phyloP scores from a whole-genome alignment of 1,284 basidiomycete genomes.

The Papiliotrema flavescens region DNA sequence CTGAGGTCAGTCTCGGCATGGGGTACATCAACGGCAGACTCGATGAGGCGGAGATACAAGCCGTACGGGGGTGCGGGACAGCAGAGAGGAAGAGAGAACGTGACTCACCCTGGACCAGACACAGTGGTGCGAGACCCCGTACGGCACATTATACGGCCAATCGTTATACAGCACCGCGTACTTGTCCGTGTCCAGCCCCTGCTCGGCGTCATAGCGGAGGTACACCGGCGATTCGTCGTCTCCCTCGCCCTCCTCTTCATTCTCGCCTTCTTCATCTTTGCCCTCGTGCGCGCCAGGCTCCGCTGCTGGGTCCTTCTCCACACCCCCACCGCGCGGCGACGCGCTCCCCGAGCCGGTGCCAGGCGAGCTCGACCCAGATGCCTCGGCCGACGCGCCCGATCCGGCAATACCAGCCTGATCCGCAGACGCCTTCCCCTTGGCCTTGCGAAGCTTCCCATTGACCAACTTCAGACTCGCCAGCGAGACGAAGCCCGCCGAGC shows the following conservation, averaged over 20 bases:
- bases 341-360: too few species aligned
- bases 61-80: background rate
- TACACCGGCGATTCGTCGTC: conserved; percentile 26
- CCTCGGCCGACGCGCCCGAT: background rate
- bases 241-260: conserved; percentile 7
- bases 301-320: too few species aligned
- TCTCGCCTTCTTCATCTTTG: background rate
- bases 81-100: background rate
- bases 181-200: conserved; percentile 30
- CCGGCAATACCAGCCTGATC: too few species aligned
- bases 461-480: conserved; percentile 16
- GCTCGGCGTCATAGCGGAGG: conserved; percentile 23
- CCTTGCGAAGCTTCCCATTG: conserved; percentile 14
- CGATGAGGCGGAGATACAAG: background rate
- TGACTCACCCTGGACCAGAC: conserved; percentile 44
- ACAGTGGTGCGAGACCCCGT: conserved; percentile 43
- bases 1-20: conserved; percentile 15
- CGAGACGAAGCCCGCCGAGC: conserved; percentile 28
- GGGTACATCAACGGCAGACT: background rate
- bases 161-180: conserved; percentile 46
- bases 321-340: too few species aligned
- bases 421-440: background rate
- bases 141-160: conserved; percentile 47
- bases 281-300: background rate
- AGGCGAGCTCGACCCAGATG: too few species aligned